These are phyloP conservation scores for Recurvomyces mirabilis DNA, from an alignment of 495 filamentous ascomycete genomes.

Conservation along the genomic window DNA sequence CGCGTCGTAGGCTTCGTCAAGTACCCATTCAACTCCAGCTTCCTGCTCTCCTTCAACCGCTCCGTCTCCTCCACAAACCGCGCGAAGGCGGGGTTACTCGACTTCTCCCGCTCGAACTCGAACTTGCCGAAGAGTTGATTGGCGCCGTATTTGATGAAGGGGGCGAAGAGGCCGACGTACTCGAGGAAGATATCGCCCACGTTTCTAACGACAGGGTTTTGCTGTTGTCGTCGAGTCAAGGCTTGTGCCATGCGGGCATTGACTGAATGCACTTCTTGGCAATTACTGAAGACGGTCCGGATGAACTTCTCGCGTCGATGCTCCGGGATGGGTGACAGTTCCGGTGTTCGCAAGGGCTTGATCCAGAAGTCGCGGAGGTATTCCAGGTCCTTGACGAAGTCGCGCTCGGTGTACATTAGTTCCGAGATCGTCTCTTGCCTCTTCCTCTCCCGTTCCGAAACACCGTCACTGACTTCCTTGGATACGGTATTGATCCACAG, in stretches of 20 bases:
- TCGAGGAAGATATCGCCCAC: constrained; percentile 92
- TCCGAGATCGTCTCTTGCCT: constrained; percentile 97
- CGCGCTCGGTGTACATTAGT: constrained; percentile 95
- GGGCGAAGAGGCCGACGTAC: constrained; percentile 82
- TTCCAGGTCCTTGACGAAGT: constrained; percentile 98
- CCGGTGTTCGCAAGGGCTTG: constrained; percentile 64
- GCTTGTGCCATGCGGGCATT: constrained; percentile 79
- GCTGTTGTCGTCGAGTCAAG: constrained; percentile 80
- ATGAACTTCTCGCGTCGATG: constrained; percentile 82
- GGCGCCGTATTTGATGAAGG: constrained; percentile 93
- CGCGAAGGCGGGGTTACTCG: constrained; percentile 70
- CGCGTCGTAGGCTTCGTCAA: constrained; percentile 96
- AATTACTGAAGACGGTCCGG: constrained; percentile 88
- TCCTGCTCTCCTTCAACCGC: constrained; percentile 87
- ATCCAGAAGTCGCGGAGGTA: constrained; percentile 99
- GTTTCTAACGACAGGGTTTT: constrained; percentile 73
- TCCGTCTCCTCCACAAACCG: constrained; percentile 97
- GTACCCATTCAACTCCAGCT: constrained; percentile 96
- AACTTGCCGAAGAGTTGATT: constrained; percentile 95
- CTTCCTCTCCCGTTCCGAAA: constrained; percentile 88
- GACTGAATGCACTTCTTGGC: constrained; percentile 84
- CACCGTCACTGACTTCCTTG: constrained; percentile 82
- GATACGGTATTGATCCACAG: constrained; percentile 98
- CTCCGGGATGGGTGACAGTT: constrained; percentile 77
- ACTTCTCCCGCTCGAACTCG: constrained; percentile 94